Conservation (phyloP, 2,329 filamentous ascomycete genomes). For the Aureobasidium pullulans region DNA sequence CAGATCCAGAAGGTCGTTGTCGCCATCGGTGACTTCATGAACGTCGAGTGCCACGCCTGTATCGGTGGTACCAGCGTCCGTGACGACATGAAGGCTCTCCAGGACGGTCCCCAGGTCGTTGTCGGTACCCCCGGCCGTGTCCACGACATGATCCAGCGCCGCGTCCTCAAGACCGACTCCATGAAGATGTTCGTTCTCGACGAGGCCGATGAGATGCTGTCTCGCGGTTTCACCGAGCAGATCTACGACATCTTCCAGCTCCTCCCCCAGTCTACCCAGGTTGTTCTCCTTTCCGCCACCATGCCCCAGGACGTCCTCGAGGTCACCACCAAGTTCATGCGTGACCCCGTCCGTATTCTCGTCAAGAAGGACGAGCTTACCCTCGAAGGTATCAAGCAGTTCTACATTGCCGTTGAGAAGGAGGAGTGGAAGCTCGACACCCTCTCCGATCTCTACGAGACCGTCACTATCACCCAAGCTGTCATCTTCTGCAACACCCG, state of each 20-base stretch:
- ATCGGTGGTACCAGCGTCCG: slow-evolving; percentile 97
- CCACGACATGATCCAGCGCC: slow-evolving; percentile 98
- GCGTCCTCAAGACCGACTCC: slow-evolving; percentile 89
- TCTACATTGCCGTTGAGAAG: slow-evolving; percentile 99
- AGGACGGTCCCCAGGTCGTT: slow-evolving; percentile 93
- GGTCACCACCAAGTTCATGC: slow-evolving; percentile 99
- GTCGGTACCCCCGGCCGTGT: slow-evolving; percentile 98
- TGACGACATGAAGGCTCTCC: slow-evolving; percentile 96
- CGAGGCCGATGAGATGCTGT: slow-evolving; percentile 99
- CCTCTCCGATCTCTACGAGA: slow-evolving; percentile 97
- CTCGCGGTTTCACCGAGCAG: slow-evolving; percentile 98
- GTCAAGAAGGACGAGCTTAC: slow-evolving; percentile 99
- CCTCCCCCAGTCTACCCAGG: slow-evolving; percentile 94
- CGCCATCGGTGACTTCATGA: slow-evolving; percentile 99
- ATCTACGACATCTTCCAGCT: slow-evolving; percentile 99
- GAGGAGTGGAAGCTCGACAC: slow-evolving; percentile 99
- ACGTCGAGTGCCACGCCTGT: slow-evolving; percentile 96
- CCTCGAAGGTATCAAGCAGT: slow-evolving; percentile 99
- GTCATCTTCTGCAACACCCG: slow-evolving; percentile 99
- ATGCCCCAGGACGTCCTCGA: slow-evolving; percentile 99
- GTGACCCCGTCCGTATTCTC: slow-evolving; percentile 94
- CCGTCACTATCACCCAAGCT: slow-evolving; percentile 97
- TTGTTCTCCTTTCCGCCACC: slow-evolving; percentile 94
- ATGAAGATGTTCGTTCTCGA: slow-evolving; percentile 99
- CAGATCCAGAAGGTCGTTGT: slow-evolving; percentile 99